Evolutionary conservation across 805 yeast species (phyloP).

Genomic region (Candida incommunis): DNA sequence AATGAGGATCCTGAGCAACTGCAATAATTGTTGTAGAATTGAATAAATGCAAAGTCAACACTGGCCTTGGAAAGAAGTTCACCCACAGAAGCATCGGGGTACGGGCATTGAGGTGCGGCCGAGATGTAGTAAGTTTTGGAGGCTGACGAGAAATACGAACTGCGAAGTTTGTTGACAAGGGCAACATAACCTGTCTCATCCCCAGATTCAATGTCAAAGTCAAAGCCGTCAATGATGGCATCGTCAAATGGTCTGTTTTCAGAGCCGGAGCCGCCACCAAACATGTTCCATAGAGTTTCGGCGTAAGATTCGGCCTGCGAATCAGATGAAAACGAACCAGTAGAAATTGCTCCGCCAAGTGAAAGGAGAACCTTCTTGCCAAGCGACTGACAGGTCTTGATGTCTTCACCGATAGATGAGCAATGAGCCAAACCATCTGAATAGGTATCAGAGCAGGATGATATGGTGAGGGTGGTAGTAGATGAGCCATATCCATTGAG

Average conservation of each 20-base stretch:
- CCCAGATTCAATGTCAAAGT: conserved; percentile 45
- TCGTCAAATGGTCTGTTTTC: conserved; percentile 32
- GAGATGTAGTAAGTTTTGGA: conserved; percentile 57
- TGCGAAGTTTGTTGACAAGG: conserved; percentile 36
- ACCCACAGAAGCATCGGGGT: conserved; percentile 65
- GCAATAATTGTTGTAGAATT: conserved; percentile 82
- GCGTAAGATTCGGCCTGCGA: conserved; percentile 33
- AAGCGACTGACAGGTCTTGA: conserved; percentile 50
- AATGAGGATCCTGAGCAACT: conserved; percentile 28
- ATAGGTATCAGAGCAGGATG: conserved; percentile 24
- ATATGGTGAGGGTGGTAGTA: conserved; percentile 8
- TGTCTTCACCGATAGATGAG: conserved; percentile 39
- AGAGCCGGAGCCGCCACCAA: conserved; percentile 29
- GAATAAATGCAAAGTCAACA: conserved; percentile 72
- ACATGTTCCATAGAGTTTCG: conserved; percentile 29
- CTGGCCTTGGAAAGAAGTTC: conserved; percentile 49
- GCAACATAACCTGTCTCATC: conserved; percentile 53
- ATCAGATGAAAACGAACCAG: conserved; percentile 35
- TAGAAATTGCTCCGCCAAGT: conserved; percentile 38
- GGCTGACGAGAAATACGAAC: conserved; percentile 28
- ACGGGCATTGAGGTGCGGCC: conserved; percentile 89
- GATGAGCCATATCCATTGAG: conserved; percentile 47
- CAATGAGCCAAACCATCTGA: conserved; percentile 28
- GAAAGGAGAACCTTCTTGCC: conserved; percentile 69
- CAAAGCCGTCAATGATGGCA: conserved; percentile 54